phyloP scores from a whole-genome alignment of 2,329 filamentous ascomycete species.

The Alternaria hordeiaustralica region DNA sequence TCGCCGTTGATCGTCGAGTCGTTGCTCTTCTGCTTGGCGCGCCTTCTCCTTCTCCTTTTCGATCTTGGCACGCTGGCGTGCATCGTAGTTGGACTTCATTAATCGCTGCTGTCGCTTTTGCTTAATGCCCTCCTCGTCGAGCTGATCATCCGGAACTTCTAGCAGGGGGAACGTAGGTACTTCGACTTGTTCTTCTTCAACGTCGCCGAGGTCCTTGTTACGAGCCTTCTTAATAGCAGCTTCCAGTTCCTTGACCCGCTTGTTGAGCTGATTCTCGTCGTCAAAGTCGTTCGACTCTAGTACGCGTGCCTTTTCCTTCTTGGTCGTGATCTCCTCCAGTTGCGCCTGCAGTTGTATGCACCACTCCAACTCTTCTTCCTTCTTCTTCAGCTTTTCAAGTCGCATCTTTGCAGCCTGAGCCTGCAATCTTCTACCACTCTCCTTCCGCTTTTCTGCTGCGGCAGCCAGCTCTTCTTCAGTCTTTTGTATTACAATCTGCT shows the following conservation, averaged over 20 bases:
- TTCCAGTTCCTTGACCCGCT: constrained; percentile 85
- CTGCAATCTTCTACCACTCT: constrained; percentile 88
- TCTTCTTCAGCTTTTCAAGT: constrained; percentile 90
- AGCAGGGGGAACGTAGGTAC: constrained; percentile 86
- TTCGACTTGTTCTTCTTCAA: constrained; percentile 78
- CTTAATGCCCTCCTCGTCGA: constrained; percentile 90
- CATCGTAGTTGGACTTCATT: constrained; percentile 94
- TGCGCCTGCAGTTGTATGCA: constrained; percentile 82
- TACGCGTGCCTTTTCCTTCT: constrained; percentile 78
- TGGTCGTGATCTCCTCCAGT: constrained; percentile 77
- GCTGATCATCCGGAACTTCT: constrained; percentile 86
- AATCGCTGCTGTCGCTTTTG: constrained; percentile 91
- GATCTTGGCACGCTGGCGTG: constrained; percentile 88
- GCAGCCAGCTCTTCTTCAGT: constrained; percentile 90
- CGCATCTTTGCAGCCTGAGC: constrained; percentile 98
- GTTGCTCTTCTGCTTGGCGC: constrained; percentile 79
- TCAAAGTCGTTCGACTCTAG: constrained; percentile 92
- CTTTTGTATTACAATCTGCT: constrained; percentile 89
- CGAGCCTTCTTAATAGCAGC: constrained; percentile 86
- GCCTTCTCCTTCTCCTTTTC: constrained; percentile 95
- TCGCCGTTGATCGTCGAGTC: constrained; percentile 81
- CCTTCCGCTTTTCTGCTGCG: constrained; percentile 92
- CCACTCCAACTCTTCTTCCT: constrained; percentile 94
- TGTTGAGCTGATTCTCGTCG: constrained; percentile 85
- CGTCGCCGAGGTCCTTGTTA: constrained; percentile 88